These are phyloP conservation scores for Gnaphalium uliginosum DNA, from an alignment of 129 eudicot species.

Conservation along the genomic window DNA sequence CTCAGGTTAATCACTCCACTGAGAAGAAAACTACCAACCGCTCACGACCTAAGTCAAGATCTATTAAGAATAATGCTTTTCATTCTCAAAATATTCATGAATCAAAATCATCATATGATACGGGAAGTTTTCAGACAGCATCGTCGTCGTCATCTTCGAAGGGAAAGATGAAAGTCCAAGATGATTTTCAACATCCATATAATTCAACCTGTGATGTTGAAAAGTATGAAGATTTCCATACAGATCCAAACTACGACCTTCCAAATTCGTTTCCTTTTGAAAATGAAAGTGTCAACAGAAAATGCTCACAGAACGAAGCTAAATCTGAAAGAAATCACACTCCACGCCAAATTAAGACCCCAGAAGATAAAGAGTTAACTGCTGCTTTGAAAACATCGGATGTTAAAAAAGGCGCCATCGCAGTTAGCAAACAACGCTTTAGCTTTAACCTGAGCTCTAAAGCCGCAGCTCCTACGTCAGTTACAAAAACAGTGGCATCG, in stretches of 20 bases:
- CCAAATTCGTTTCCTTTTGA: slow-evolving; percentile 12
- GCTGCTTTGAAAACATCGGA: slow-evolving; percentile 31
- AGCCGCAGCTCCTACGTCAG: slow-evolving; percentile 24
- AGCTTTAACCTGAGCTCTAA: slow-evolving; percentile 39
- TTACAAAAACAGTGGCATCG: slow-evolving; percentile 27
- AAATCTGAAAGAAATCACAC: slow-evolving; percentile 14
- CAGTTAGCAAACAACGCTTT: slow-evolving; percentile 44
- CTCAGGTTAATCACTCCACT: slow-evolving; percentile 23
- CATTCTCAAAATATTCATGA: slow-evolving; percentile 22
- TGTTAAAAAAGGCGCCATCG: slow-evolving; percentile 22
- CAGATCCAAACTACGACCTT: slow-evolving; percentile 18
- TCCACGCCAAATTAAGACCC: slow-evolving; percentile 26
- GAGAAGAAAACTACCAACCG: slow-evolving; percentile 29
- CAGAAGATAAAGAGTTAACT: slow-evolving; percentile 34
- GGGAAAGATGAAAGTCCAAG: slow-evolving; percentile 56
- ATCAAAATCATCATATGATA: slow-evolving; percentile 21
- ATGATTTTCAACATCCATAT: slow-evolving; percentile 37
- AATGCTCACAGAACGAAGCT: slow-evolving; percentile 20
- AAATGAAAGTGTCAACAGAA: slow-evolving; percentile 13
- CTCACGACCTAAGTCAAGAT: slow-evolving; percentile 31
- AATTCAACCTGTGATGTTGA: slow-evolving; percentile 4
- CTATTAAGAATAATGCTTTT: slow-evolving; percentile 18
- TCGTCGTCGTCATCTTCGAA: slow-evolving; percentile 39
- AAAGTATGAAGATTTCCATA: slow-evolving; percentile 7
- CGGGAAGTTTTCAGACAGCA: slow-evolving; percentile 22